Percentiles rank a stretch among this genome's conserved stretches.
Evolutionary conservation across 352 stramenopile genomes (phyloP).

Genomic region (Aphanomyces cochlioides): DNA sequence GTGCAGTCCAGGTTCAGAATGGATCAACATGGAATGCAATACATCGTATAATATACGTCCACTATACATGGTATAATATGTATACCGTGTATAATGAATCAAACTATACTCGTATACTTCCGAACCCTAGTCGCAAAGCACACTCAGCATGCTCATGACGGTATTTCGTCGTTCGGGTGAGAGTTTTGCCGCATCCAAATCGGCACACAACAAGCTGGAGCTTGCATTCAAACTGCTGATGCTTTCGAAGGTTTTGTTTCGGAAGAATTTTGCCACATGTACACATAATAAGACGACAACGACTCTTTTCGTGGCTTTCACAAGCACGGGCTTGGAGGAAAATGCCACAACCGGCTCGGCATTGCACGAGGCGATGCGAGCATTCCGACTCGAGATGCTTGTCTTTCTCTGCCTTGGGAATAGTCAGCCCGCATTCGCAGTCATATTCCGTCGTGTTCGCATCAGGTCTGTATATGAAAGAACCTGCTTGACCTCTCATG

Average conservation of each 20-base stretch:
- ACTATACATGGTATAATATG: no score
- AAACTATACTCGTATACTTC: no score
- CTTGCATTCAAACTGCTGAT: conserved; percentile 37
- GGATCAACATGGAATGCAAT: no score
- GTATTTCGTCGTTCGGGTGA: conserved; percentile 41
- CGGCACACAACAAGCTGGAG: conserved; percentile 44
- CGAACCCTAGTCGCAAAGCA: no score
- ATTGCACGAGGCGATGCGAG: conserved; percentile 46
- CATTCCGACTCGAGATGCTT: conserved; percentile 40
- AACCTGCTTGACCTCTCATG: conserved; percentile 16
- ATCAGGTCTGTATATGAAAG: conserved; percentile 30
- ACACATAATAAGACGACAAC: conserved; percentile 62
- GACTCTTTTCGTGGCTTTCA: conserved; percentile 60
- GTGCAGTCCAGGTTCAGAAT: no score
- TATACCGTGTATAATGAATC: no score
- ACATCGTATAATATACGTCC: no score
- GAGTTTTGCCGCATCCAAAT: conserved; percentile 37
- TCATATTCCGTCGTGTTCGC: conserved; percentile 34
- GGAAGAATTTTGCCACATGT: conserved; percentile 64
- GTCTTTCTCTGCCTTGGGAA: conserved; percentile 34
- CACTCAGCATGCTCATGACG: conserved; percentile 56
- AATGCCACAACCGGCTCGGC: conserved; percentile 48
- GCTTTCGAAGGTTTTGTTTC: conserved; percentile 44
- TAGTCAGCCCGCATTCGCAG: conserved; percentile 40
- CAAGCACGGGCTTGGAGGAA: conserved; percentile 48